Evolutionary conservation across 306 rosid genomes (phyloP), one percentile per base, ranked within the genome.

Genomic region (Malus sieversii): DNA sequence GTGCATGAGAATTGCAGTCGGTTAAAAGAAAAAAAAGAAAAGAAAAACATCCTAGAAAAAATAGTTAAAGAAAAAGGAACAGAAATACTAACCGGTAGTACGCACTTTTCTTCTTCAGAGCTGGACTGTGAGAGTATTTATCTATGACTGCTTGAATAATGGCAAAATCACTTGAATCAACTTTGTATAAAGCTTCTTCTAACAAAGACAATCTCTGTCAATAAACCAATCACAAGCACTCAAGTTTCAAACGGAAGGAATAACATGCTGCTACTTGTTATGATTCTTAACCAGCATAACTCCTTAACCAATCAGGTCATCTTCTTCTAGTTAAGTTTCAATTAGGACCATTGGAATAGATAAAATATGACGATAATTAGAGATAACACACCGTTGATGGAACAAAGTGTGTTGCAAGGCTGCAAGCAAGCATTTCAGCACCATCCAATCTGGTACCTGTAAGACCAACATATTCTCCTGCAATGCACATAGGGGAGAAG

Each of bases 391-490:
- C 98, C 69, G 68, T 64, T 69, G 97, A 90, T 69, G 87, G 83
- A 46, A 95, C 97, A 86, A 87, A 90, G 88, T 95, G 98, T 66
- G 98, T 92, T 61, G 97, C 97, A 87, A 95, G 98, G 77, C 96
- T 96, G 78, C 96, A 92, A 5, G 86, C 88, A 85, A 95, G 90
- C 98, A 95, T 89, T 89, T 95, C 97, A 71, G 97, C 96, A 81
- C 92, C 97, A 89, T 92, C 92, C 92, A 95, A 84, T 84, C 97
- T 87, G 58, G 97, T 79, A 75, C 97, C 96, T 2, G 93, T 89
- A 73, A 95, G 96, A 82, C 97, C 97, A 80, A 83, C 92, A 84
- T 92, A 92, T 82, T 95, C 98, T 66, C 98, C 98, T 95, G 97
- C 91, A 81, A 74, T 77, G 67, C 79, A 82, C 79, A 77, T 67